Evolutionary conservation across 1,139 yeast species (phyloP), one percentile per base, ranked within the genome.

Genomic region (Yamadazyma siamensis): DNA sequence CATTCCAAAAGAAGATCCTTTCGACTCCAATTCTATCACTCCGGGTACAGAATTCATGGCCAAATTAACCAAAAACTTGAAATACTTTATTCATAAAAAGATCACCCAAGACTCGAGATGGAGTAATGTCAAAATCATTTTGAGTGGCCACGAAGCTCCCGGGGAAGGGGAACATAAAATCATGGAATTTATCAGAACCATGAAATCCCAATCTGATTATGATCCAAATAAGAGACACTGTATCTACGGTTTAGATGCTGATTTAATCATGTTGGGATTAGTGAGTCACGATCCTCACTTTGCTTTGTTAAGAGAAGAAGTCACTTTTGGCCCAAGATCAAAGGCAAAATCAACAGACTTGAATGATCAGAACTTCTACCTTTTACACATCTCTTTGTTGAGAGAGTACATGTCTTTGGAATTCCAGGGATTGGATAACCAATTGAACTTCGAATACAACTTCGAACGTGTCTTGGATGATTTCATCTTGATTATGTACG

Each of bases 91-190:
- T 20, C 87, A 94, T 15, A 83, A 85, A 49, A 91, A 91, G 53
- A 68, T 91, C 26, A 71, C 88, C 4, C 77, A 76, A 23, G 99
- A 91, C 54, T 83, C 95, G 2, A 88, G 88, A 27, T 91, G 98
- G 98, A 83, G 81, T 27, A 70, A 79, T 32, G 65, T 91, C 26
- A 89, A 86, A 47, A 81, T 91, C 17, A 77, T 91, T 22, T 77
- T 91, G 29, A 84, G 95, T 52, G 99, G 94, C 46, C 96, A 95
- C 29, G 91, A 94, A 19, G 97, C 89, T 9, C 98, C 99, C 1
- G 99, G 99, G 37, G 99, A 91, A 66, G 99, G 99, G 52, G 99
- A 91, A 60, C 99, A 91, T 65, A 91, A 91, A 56, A 82, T 91
- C 47, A 94, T 91, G 98, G 85, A 84, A 44, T 88, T 83, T 51